Evolutionary conservation across 495 filamentous ascomycete species (phyloP).

Genomic region (Xylaria bambusicola): DNA sequence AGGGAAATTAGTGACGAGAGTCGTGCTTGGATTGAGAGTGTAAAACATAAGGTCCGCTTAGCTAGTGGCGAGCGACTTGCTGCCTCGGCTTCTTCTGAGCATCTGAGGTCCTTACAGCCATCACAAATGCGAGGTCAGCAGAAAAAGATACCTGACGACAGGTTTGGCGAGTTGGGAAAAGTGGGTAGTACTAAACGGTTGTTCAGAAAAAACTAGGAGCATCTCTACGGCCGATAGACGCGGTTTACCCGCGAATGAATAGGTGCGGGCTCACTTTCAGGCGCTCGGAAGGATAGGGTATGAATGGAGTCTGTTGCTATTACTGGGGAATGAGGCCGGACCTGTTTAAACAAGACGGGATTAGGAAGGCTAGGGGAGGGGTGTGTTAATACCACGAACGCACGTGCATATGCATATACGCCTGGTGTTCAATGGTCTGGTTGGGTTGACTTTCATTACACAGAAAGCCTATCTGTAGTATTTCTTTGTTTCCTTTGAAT

Average conservation of each 20-base stretch:
- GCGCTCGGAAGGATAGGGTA: slow-evolving; percentile 11
- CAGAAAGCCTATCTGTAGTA: slow-evolving; percentile 10
- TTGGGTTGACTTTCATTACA: slow-evolving; percentile 6
- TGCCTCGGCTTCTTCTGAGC: slow-evolving; percentile 15
- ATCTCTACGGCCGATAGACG: slow-evolving; percentile 26
- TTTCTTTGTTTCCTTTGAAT: slow-evolving; percentile 4
- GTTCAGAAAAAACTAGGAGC: slow-evolving; percentile 47
- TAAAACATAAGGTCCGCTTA: slow-evolving; percentile 65
- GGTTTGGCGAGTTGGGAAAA: slow-evolving; percentile 61
- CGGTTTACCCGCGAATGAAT: background rate
- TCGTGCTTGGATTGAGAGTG: slow-evolving; percentile 70
- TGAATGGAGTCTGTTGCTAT: slow-evolving; percentile 14
- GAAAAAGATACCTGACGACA: slow-evolving; percentile 32
- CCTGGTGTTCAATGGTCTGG: slow-evolving; percentile 15
- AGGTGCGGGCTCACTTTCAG: background rate
- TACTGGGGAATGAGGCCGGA: background rate
- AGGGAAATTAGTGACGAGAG: slow-evolving; percentile 64
- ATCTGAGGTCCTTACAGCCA: slow-evolving; percentile 16
- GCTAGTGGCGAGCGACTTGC: slow-evolving; percentile 50
- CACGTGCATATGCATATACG: slow-evolving; percentile 21
- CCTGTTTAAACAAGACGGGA: background rate
- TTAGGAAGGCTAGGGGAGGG: background rate
- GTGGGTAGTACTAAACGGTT: slow-evolving; percentile 58
- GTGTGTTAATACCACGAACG: slow-evolving; percentile 16
- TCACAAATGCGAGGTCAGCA: slow-evolving; percentile 27